These are phyloP conservation scores for Parmelia sp. DNA, from an alignment of 495 filamentous ascomycete species.

Conservation along the genomic window DNA sequence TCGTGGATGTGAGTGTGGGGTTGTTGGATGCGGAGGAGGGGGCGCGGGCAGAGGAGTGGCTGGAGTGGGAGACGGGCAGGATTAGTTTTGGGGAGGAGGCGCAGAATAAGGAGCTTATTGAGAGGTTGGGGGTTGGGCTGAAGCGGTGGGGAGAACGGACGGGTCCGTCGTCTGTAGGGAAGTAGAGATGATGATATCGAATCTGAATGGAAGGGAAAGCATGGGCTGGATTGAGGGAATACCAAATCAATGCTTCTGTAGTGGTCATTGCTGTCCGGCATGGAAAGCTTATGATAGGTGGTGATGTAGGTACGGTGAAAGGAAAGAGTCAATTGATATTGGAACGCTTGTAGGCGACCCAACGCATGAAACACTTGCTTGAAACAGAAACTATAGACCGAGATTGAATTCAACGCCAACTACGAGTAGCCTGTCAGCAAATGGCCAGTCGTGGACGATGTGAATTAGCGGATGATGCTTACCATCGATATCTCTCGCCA, in stretches of 20 bases:
- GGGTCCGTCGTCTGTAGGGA: neutral
- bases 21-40: slow-evolving; percentile 44
- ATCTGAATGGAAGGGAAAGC: neutral
- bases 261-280: neutral
- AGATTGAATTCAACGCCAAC: slow-evolving; percentile 94
- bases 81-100: slow-evolving; percentile 32
- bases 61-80: slow-evolving; percentile 33
- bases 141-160: slow-evolving; percentile 26
- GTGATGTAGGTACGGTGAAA: neutral
- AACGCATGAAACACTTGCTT: neutral
- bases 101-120: slow-evolving; percentile 32
- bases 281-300: neutral
- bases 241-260: neutral
- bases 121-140: slow-evolving; percentile 31
- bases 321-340: neutral
- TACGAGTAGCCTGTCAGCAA: slow-evolving; percentile 4
- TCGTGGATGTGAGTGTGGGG: slow-evolving; percentile 48
- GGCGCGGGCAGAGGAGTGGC: slow-evolving; percentile 43
- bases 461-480: neutral
- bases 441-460: neutral
- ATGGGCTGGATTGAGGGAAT: neutral
- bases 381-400: slow-evolving; percentile 59
- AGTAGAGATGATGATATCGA: neutral
- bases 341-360: neutral
- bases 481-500: slow-evolving; percentile 93